These are phyloP conservation scores for Leptographium radiaticola DNA, from an alignment of 2,329 filamentous ascomycete genomes.

Conservation along the genomic window DNA sequence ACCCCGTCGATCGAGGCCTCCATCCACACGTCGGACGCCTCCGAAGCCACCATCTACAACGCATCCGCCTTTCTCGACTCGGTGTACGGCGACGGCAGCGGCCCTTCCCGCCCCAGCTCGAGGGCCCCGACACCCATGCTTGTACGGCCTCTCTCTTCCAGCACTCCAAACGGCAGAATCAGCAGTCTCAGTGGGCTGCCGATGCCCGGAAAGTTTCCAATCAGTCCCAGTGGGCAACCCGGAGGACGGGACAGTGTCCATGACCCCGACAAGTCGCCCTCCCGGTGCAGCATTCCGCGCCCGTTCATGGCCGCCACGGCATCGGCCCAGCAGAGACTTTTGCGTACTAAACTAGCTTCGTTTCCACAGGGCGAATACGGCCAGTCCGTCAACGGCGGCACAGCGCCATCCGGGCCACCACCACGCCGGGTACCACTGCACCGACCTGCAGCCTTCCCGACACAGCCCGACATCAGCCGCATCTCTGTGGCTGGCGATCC, in stretches of 20 bases:
- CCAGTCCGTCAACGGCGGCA: slow-evolving; percentile 10
- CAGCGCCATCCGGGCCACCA: slow-evolving; percentile 32
- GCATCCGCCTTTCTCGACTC: slow-evolving; percentile 68
- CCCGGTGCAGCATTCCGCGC: not conserved
- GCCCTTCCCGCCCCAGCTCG: slow-evolving; percentile 45
- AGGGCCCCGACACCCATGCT: slow-evolving; percentile 58
- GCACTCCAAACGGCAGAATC: slow-evolving; percentile 20
- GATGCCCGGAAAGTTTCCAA: slow-evolving; percentile 12
- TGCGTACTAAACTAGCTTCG: slow-evolving; percentile 29
- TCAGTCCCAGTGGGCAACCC: slow-evolving; percentile 3
- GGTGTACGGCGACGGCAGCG: slow-evolving; percentile 53
- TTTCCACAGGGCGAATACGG: slow-evolving; percentile 31
- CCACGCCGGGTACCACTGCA: slow-evolving; percentile 51
- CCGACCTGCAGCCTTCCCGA: slow-evolving; percentile 57
- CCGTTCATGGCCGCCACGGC: not conserved
- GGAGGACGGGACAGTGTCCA: slow-evolving; percentile 28
- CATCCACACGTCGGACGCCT: slow-evolving; percentile 62
- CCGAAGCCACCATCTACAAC: slow-evolving; percentile 64
- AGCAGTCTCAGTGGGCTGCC: slow-evolving; percentile 11
- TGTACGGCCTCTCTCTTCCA: slow-evolving; percentile 34
- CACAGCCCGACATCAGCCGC: slow-evolving; percentile 60
- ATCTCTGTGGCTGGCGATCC: slow-evolving; percentile 54
- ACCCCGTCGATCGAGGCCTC: slow-evolving; percentile 56
- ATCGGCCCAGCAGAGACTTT: slow-evolving; percentile 8
- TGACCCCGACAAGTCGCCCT: not conserved